A percentile compares a stretch with the other conserved stretches of the same genome.
These are phyloP conservation scores for Syzygium oleosum DNA, from an alignment of 345 rosid genomes.

Conservation along the genomic window DNA sequence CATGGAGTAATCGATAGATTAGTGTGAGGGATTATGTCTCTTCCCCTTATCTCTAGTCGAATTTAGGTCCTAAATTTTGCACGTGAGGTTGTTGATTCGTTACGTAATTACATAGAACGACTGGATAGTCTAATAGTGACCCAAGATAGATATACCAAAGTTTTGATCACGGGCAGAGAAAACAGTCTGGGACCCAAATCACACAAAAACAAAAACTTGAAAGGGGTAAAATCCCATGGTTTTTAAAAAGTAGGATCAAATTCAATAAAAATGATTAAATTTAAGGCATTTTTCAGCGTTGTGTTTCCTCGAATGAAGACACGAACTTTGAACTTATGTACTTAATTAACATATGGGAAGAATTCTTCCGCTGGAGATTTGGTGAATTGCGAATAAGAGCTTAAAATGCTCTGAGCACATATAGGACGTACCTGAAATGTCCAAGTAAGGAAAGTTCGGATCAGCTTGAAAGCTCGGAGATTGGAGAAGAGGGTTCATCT, in stretches of 20 bases:
- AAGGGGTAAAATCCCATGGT: background rate
- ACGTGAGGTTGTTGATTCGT: rapidly evolving
- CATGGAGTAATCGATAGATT: background rate
- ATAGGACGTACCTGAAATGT: conserved; percentile 32
- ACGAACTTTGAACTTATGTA: background rate
- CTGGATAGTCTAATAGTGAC: rapidly evolving
- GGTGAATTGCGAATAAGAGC: background rate
- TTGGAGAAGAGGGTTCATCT: conserved; percentile 64
- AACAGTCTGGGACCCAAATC: background rate
- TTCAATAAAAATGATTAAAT: background rate
- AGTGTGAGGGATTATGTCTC: background rate
- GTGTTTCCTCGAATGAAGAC: background rate
- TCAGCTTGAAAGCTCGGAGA: conserved; percentile 36
- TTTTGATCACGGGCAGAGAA: background rate
- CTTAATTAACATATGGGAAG: background rate
- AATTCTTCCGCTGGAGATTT: background rate
- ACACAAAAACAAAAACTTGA: background rate
- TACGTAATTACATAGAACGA: background rate
- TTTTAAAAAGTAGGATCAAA: background rate
- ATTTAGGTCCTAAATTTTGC: background rate
- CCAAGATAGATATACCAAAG: background rate
- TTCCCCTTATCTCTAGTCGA: background rate
- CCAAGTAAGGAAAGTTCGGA: conserved; percentile 28
- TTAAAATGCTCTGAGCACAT: no score
- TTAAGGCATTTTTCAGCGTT: background rate